Evolutionary conservation across 1,139 yeast genomes (phyloP).

Genomic region (Geotrichum reessii): DNA sequence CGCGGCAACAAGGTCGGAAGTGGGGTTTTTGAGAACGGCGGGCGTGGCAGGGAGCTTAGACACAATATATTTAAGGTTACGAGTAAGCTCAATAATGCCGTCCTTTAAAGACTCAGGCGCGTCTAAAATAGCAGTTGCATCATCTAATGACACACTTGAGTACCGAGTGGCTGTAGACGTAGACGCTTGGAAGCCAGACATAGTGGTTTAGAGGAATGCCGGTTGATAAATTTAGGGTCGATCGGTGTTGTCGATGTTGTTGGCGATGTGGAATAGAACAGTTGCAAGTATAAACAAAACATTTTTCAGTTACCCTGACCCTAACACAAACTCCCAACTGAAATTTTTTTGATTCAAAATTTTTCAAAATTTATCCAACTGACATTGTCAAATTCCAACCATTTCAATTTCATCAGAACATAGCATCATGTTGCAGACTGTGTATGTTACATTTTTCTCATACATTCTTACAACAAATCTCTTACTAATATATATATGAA

Average conservation of each 20-base stretch:
- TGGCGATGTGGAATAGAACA: not conserved
- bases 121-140: not conserved
- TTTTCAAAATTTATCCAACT: not conserved
- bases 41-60: conserved; percentile 58
- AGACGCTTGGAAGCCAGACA: not conserved
- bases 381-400: not conserved
- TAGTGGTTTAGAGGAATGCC: not conserved
- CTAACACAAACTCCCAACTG: conserved; percentile 6
- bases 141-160: not conserved
- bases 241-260: not conserved
- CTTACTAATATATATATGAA: not conserved
- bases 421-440: conserved; percentile 6
- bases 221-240: not conserved
- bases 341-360: conserved; percentile 6
- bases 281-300: not conserved
- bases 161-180: not conserved
- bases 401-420: not conserved
- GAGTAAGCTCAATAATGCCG: conserved; percentile 50
- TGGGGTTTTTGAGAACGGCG: conserved; percentile 36
- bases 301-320: conserved; percentile 9
- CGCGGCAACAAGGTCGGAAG: conserved; percentile 41
- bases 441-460: not conserved
- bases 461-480: not conserved
- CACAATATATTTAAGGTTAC: conserved; percentile 55
- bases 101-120: conserved; percentile 2